Evolutionary conservation across 495 filamentous ascomycete genomes (phyloP).

Genomic region (Astrothelium macrocarpum): DNA sequence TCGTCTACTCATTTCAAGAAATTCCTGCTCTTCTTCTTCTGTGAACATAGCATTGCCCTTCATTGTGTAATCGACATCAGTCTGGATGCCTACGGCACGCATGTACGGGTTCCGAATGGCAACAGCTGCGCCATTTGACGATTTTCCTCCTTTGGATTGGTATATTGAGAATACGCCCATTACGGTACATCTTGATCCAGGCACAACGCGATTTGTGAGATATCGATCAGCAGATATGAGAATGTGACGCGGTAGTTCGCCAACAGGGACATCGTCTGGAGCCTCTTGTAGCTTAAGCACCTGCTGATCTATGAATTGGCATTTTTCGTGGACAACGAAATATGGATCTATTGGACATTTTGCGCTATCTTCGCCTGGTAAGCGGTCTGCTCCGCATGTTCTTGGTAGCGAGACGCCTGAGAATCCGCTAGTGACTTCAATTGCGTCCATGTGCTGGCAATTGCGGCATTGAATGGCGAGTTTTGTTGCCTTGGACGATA

Average conservation of each 20-base stretch:
- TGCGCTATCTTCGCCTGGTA: constrained; percentile 49
- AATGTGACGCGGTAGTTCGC: constrained; percentile 90
- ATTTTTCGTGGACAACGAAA: constrained; percentile 88
- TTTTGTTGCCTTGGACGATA: constrained; percentile 87
- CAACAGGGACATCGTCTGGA: constrained; percentile 94
- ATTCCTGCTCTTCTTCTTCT: constrained; percentile 96
- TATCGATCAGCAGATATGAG: constrained; percentile 93
- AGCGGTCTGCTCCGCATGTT: constrained; percentile 54
- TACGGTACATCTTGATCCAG: constrained; percentile 85
- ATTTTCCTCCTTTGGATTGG: constrained; percentile 78
- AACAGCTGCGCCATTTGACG: constrained; percentile 61
- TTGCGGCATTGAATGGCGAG: constrained; percentile 83
- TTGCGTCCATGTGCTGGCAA: constrained; percentile 62
- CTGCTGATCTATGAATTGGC: constrained; percentile 94
- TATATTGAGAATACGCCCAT: constrained; percentile 99
- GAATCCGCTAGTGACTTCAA: constrained; percentile 75
- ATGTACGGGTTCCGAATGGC: constrained; percentile 95
- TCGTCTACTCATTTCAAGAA: constrained; percentile 80
- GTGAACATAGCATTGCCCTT: constrained; percentile 81
- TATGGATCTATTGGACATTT: constrained; percentile 92
- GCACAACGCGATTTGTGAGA: constrained; percentile 89
- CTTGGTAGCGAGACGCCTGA: constrained; percentile 75
- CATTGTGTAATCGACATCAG: constrained; percentile 78
- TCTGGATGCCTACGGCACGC: constrained; percentile 86
- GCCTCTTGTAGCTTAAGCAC: constrained; percentile 98